Conservation (phyloP, 352 stramenopile genomes). For the Globisporangium canariense region DNA sequence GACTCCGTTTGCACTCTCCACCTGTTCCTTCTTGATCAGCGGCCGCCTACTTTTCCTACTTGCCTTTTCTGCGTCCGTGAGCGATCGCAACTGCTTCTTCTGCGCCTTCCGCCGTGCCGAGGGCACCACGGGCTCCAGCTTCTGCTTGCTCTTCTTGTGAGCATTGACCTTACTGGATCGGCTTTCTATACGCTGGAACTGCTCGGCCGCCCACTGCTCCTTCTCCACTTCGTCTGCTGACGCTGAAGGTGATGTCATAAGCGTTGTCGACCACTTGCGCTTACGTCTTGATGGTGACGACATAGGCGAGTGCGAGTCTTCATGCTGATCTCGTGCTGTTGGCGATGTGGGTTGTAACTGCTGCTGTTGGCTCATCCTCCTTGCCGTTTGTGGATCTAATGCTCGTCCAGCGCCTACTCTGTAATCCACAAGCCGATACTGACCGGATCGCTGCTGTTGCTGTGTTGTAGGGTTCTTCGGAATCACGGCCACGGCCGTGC, state of each 20-base stretch:
- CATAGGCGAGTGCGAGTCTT: slow-evolving; percentile 9
- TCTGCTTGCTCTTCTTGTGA: slow-evolving; percentile 27
- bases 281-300: slow-evolving; percentile 31
- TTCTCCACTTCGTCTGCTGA: slow-evolving; percentile 5
- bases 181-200: neutral
- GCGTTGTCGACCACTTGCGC: slow-evolving; percentile 73
- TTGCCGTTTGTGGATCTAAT: slow-evolving; percentile 13
- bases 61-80: slow-evolving; percentile 15
- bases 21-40: slow-evolving; percentile 6
- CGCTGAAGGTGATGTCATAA: slow-evolving; percentile 23
- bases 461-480: neutral
- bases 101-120: slow-evolving; percentile 47
- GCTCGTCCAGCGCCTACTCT: neutral
- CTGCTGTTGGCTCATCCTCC: slow-evolving; percentile 1
- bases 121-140: slow-evolving; percentile 38
- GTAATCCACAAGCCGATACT: neutral
- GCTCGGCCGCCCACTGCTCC: slow-evolving; percentile 6
- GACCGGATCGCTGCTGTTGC: neutral
- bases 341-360: neutral
- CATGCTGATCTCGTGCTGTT: neutral
- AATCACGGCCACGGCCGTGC: slow-evolving; percentile 7
- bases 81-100: slow-evolving; percentile 32
- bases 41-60: neutral
- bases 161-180: neutral
- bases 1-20: neutral